These are phyloP conservation scores for Verticillium nonalfalfae DNA, from an alignment of 2,329 filamentous ascomycete species.

Conservation along the genomic window DNA sequence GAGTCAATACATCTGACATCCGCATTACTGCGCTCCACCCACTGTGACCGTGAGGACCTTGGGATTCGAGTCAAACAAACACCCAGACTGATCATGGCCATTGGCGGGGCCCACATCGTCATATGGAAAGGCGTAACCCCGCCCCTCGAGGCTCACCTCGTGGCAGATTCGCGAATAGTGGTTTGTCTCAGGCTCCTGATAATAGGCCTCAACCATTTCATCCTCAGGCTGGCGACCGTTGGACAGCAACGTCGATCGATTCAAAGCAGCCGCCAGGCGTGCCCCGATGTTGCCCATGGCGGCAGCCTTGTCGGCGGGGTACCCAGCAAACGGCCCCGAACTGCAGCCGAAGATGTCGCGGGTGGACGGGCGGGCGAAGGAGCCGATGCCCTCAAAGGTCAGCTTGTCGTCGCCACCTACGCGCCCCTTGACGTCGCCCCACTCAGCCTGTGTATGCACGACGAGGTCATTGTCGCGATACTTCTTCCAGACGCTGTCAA, in stretches of 20 bases:
- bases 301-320: slow-evolving; percentile 28
- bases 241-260: slow-evolving; percentile 61
- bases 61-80: slow-evolving; percentile 51
- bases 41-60: slow-evolving; percentile 49
- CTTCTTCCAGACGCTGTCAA: slow-evolving; percentile 45
- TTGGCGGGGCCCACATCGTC: slow-evolving; percentile 58
- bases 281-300: slow-evolving; percentile 60
- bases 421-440: slow-evolving; percentile 40
- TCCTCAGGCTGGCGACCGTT: slow-evolving; percentile 45
- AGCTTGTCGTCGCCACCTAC: slow-evolving; percentile 29
- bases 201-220: slow-evolving; percentile 44
- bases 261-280: slow-evolving; percentile 69
- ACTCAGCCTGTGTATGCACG: slow-evolving; percentile 47
- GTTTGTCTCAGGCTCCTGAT: slow-evolving; percentile 50
- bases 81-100: slow-evolving; percentile 55
- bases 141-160: slow-evolving; percentile 48
- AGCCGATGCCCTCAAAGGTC: slow-evolving; percentile 29
- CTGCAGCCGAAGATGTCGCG: slow-evolving; percentile 46
- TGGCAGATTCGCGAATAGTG: slow-evolving; percentile 64
- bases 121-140: slow-evolving; percentile 66
- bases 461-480: slow-evolving; percentile 37
- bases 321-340: slow-evolving; percentile 48
- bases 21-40: slow-evolving; percentile 29
- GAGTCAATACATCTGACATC: neutral
- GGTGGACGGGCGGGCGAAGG: slow-evolving; percentile 39